phyloP scores from a whole-genome alignment of 306 rosid species.

The Pueraria montana region DNA sequence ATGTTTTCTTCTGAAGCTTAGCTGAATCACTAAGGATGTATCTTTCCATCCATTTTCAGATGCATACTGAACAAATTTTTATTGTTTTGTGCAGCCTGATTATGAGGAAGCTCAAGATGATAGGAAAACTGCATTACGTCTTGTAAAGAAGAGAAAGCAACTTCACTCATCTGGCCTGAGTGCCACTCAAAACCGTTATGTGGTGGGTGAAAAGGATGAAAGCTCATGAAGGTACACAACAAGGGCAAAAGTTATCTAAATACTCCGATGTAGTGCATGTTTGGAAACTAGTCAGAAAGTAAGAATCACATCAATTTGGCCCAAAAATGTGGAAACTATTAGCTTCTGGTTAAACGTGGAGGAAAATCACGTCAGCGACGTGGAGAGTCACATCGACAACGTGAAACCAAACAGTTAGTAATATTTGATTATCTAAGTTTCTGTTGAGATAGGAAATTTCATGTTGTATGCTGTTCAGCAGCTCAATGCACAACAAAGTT shows the following conservation, averaged over 20 bases:
- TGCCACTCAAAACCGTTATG: conserved; percentile 49
- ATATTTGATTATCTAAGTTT: conserved; percentile 8
- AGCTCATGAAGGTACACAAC: conserved; percentile 41
- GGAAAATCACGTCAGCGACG: too few species aligned
- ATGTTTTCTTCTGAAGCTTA: conserved; percentile 1
- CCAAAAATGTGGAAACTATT: too few species aligned
- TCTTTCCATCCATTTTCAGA: conserved; percentile 15
- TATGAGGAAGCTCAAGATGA: conserved; percentile 58
- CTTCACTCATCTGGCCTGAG: conserved; percentile 69
- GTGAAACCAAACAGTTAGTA: too few species aligned
- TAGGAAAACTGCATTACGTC: conserved; percentile 68
- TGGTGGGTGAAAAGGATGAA: conserved; percentile 56
- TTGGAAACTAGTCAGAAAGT: too few species aligned
- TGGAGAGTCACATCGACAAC: too few species aligned
- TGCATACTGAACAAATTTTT: not conserved
- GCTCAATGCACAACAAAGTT: conserved; percentile 11
- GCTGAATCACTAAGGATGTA: not conserved
- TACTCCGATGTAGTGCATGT: not conserved
- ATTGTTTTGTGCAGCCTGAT: conserved; percentile 57
- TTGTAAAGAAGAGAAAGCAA: conserved; percentile 79
- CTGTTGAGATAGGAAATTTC: not conserved
- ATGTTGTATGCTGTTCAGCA: conserved; percentile 17
- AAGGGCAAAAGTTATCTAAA: not conserved
- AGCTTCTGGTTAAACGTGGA: too few species aligned
- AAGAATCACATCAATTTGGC: too few species aligned